Conservation (phyloP, 306 rosid genomes). For the Pyrus bretschneideri region DNA sequence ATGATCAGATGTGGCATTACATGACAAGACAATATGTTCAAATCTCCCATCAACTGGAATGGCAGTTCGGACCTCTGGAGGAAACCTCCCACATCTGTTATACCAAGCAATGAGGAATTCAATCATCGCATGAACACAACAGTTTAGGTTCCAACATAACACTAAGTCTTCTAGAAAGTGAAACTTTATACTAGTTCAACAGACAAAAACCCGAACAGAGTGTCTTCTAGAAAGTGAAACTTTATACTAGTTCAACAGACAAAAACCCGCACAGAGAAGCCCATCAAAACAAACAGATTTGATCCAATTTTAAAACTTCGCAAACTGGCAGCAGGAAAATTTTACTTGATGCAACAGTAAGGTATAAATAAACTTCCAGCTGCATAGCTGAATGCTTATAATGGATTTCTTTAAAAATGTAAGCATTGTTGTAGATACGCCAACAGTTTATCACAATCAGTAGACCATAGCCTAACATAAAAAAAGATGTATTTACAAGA, state of each 20-base stretch:
- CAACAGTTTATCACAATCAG: neutral
- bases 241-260: neutral
- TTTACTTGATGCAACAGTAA: neutral
- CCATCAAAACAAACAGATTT: neutral
- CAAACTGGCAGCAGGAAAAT: neutral
- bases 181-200: neutral
- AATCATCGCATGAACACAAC: conserved; percentile 1
- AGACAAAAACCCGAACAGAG: neutral
- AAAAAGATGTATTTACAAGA: neutral
- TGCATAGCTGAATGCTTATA: neutral
- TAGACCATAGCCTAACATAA: neutral
- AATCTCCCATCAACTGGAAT: conserved; percentile 99
- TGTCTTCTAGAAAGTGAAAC: neutral
- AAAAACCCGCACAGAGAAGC: neutral
- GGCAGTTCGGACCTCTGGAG: conserved; percentile 93
- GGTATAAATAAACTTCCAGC: neutral
- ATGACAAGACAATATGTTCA: conserved; percentile 94
- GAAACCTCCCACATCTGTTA: conserved; percentile 94
- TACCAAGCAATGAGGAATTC: conserved; percentile 20
- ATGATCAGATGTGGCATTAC: conserved; percentile 82
- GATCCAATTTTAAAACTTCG: neutral
- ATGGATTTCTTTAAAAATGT: neutral
- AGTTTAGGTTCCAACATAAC: neutral
- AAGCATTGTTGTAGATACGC: neutral
- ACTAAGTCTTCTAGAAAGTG: neutral